A percentile compares a stretch with the other conserved stretches of the same genome.
Evolutionary conservation across 192 early-diverging fungal species (phyloP).

Genomic region (Coemansia sp.): DNA sequence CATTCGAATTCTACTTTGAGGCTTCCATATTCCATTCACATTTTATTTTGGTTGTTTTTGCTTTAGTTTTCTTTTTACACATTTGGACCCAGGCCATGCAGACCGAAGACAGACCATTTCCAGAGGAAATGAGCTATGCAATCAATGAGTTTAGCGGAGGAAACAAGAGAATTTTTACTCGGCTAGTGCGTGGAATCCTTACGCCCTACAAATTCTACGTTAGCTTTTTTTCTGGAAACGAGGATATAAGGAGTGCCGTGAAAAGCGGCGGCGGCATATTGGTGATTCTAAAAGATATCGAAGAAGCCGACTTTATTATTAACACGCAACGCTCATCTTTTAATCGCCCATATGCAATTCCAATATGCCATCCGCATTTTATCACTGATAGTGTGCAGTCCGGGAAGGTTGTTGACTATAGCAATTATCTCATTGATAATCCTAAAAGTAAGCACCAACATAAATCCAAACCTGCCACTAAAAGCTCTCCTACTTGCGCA

Average conservation of each 20-base stretch:
- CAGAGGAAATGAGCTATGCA: neutral
- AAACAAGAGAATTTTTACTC: neutral
- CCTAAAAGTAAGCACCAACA: neutral
- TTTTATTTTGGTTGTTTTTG: no score
- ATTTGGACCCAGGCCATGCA: neutral
- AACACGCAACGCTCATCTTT: neutral
- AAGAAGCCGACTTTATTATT: conserved; percentile 20
- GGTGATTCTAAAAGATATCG: neutral
- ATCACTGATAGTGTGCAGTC: conserved; percentile 20
- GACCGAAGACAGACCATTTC: neutral
- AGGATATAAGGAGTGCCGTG: neutral
- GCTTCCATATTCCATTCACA: no score
- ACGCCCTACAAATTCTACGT: conserved; percentile 11
- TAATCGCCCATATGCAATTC: neutral
- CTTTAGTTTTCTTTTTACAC: neutral
- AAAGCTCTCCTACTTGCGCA: neutral
- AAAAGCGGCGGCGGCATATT: conserved; percentile 1
- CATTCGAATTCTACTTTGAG: no score
- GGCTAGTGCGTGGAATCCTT: neutral
- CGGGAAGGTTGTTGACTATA: conserved; percentile 12
- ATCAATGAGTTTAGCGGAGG: neutral
- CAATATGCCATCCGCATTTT: conserved; percentile 19
- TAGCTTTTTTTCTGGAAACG: neutral
- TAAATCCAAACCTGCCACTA: neutral
- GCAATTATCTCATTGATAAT: neutral